phyloP scores from a whole-genome alignment of 2,329 filamentous ascomycete genomes.

The Penicillium glabrum region DNA sequence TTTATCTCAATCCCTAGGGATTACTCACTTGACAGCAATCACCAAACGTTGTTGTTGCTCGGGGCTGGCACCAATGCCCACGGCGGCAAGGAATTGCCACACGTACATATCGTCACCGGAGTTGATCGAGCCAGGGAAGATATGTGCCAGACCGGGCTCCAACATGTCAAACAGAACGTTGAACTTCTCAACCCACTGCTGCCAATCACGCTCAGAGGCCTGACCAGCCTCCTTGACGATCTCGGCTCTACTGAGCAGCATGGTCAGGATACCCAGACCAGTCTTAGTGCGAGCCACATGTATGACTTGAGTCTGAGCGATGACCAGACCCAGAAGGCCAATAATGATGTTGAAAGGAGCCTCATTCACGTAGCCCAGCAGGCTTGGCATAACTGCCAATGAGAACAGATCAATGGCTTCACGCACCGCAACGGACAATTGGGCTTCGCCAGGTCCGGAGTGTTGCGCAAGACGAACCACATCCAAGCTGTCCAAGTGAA shows the following conservation, averaged over 20 bases:
- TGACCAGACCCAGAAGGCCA: constrained; percentile 81
- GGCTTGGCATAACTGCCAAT: constrained; percentile 80
- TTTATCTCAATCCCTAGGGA: not conserved
- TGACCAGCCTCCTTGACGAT: constrained; percentile 80
- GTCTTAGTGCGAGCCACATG: constrained; percentile 83
- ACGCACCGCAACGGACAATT: constrained; percentile 73
- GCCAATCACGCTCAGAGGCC: constrained; percentile 70
- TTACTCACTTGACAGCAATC: constrained; percentile 76
- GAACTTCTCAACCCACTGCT: constrained; percentile 81
- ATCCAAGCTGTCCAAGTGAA: constrained; percentile 88
- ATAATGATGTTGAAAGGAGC: constrained; percentile 88
- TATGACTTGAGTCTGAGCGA: constrained; percentile 78
- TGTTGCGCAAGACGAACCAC: constrained; percentile 82
- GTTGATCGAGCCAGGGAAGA: constrained; percentile 91
- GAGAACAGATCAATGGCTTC: constrained; percentile 93
- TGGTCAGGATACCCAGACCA: constrained; percentile 85
- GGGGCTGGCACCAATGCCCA: constrained; percentile 88
- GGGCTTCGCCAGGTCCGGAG: constrained; percentile 64
- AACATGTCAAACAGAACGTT: constrained; percentile 83
- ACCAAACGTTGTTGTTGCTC: constrained; percentile 95
- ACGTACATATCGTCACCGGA: constrained; percentile 92
- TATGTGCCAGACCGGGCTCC: constrained; percentile 76
- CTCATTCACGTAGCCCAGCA: constrained; percentile 88
- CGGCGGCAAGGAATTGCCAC: constrained; percentile 95
- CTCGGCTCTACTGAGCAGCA: constrained; percentile 91